phyloP scores from a whole-genome alignment of 768 basidiomycete genomes.

The Leccinum disarticulatum region DNA sequence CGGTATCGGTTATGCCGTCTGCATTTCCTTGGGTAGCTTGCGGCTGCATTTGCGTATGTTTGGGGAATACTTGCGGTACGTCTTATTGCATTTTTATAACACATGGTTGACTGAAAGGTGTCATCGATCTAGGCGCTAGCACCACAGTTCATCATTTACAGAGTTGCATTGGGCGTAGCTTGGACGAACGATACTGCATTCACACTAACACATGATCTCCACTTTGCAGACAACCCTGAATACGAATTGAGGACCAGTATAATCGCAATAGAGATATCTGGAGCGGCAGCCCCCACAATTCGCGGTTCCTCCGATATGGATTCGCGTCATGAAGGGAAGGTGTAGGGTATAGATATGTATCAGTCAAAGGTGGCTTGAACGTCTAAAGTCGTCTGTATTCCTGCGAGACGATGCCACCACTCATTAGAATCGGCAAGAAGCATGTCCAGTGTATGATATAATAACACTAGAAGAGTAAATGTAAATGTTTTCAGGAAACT shows the following conservation, averaged over 20 bases:
- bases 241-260: background rate
- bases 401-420: background rate
- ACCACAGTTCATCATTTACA: background rate
- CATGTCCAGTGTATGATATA: background rate
- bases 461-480: background rate
- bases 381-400: no score
- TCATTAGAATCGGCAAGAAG: background rate
- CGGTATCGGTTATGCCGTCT: background rate
- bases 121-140: background rate
- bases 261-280: background rate
- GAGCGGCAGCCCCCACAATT: background rate
- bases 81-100: background rate
- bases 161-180: background rate
- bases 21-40: background rate
- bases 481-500: background rate
- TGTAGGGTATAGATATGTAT: background rate
- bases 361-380: no score
- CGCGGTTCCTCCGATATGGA: background rate
- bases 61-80: background rate
- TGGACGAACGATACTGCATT: background rate
- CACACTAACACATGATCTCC: background rate
- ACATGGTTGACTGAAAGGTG: background rate
- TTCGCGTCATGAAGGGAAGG: background rate
- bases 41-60: background rate
- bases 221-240: background rate